Percentiles rank a stretch among this genome's conserved stretches.
Evolutionary conservation across 352 stramenopile species (phyloP).

Genomic region (Globisporangium paddicum): DNA sequence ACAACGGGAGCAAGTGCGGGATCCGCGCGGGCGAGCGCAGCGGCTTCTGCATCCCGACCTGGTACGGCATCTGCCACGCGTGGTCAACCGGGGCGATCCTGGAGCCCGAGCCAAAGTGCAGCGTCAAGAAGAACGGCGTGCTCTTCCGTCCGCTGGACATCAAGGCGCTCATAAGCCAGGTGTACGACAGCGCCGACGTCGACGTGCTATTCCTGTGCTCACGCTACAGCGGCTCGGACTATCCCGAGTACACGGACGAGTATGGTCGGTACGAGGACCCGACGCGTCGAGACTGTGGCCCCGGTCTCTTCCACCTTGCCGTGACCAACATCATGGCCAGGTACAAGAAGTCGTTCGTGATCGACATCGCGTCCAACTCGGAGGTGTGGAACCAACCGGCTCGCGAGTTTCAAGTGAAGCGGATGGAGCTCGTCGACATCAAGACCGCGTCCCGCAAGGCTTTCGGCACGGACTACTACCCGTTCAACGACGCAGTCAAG

Average conservation of each 20-base stretch:
- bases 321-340: slow-evolving; percentile 26
- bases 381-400: slow-evolving; percentile 34
- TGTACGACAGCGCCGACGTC: slow-evolving; percentile 42
- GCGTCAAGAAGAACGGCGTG: slow-evolving; percentile 41
- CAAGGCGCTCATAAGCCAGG: slow-evolving; percentile 27
- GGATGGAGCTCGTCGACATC: slow-evolving; percentile 15
- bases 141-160: slow-evolving; percentile 54
- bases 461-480: slow-evolving; percentile 20
- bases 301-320: slow-evolving; percentile 25
- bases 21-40: slow-evolving; percentile 20
- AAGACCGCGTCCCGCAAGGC: slow-evolving; percentile 11
- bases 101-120: slow-evolving; percentile 38
- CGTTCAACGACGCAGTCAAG: slow-evolving; percentile 21
- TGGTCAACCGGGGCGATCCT: slow-evolving; percentile 53
- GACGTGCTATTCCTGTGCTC: slow-evolving; percentile 43
- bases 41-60: slow-evolving; percentile 47
- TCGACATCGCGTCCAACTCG: slow-evolving; percentile 17
- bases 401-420: slow-evolving; percentile 15
- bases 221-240: slow-evolving; percentile 37
- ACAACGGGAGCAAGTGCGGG: slow-evolving; percentile 38
- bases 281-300: slow-evolving; percentile 19
- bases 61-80: slow-evolving; percentile 60
- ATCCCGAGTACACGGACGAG: slow-evolving; percentile 31
- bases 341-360: slow-evolving; percentile 20
- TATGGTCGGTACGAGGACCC: slow-evolving; percentile 37